phyloP scores from a whole-genome alignment of 2,329 filamentous ascomycete species.

The Bipolaris oryzae region DNA sequence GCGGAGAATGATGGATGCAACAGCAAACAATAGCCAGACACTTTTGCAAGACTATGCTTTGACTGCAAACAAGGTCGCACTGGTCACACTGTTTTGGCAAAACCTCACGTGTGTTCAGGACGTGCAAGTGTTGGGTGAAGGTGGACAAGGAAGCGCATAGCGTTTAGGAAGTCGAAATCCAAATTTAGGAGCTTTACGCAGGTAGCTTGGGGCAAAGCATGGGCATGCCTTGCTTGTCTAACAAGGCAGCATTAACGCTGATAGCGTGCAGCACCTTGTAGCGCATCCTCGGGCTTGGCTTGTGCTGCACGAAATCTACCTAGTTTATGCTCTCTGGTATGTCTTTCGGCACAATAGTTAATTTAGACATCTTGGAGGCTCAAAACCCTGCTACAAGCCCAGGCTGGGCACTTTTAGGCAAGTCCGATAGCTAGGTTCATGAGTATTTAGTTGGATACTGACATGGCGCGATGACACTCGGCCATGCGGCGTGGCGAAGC shows the following conservation, averaged over 20 bases:
- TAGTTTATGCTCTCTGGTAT: slow-evolving; percentile 2
- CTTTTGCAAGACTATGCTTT: neutral
- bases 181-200: neutral
- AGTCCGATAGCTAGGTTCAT: neutral
- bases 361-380: slow-evolving; percentile 15
- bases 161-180: neutral
- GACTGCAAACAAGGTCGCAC: neutral
- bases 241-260: neutral
- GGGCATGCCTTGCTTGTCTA: neutral
- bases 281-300: slow-evolving; percentile 5
- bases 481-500: neutral
- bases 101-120: neutral
- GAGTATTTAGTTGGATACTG: slow-evolving; percentile 17
- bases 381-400: slow-evolving; percentile 10
- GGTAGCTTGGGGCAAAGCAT: neutral
- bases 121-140: neutral
- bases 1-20: neutral
- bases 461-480: slow-evolving; percentile 5
- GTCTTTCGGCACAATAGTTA: neutral
- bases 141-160: neutral
- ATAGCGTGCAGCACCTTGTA: slow-evolving; percentile 11
- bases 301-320: slow-evolving; percentile 1
- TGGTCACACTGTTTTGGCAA: neutral
- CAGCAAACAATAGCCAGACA: neutral
- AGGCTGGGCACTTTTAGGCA: slow-evolving; percentile 9